Percentiles rank a stretch among this genome's conserved stretches.
Evolutionary conservation across 2,329 filamentous ascomycete genomes (phyloP).

Genomic region (Calonectria montana): DNA sequence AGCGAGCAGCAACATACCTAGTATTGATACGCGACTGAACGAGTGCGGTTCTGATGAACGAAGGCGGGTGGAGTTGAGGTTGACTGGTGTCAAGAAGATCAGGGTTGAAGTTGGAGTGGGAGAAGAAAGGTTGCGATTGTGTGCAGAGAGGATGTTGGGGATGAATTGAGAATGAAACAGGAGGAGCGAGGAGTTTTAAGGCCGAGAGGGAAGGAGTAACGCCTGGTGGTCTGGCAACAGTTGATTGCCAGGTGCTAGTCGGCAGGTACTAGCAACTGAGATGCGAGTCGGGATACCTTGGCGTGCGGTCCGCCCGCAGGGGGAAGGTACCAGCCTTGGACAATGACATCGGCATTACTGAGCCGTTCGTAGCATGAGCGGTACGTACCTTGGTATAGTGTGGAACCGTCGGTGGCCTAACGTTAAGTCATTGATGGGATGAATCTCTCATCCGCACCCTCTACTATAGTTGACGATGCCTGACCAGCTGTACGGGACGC

Average conservation of each 20-base stretch:
- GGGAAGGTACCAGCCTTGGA: conserved; percentile 9
- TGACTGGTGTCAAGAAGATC: conserved; percentile 18
- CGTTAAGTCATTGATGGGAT: conserved; percentile 28
- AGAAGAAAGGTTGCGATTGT: conserved; percentile 38
- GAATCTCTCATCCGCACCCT: conserved; percentile 10
- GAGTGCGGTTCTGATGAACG: conserved; percentile 35
- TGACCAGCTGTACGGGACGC: conserved; percentile 16
- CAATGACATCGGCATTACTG: conserved; percentile 10
- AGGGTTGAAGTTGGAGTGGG: conserved; percentile 26
- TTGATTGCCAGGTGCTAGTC: conserved; percentile 29
- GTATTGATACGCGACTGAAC: conserved; percentile 32
- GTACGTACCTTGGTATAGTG: conserved; percentile 16
- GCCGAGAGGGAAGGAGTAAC: conserved; percentile 30
- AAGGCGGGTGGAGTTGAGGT: conserved; percentile 31
- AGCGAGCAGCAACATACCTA: conserved; percentile 29
- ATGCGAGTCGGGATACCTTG: conserved; percentile 10
- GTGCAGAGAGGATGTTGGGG: conserved; percentile 33
- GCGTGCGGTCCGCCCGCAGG: conserved; percentile 7
- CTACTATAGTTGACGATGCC: conserved; percentile 19
- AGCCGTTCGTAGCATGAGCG: conserved; percentile 16
- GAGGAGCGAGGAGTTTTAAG: conserved; percentile 41
- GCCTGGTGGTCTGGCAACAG: conserved; percentile 32
- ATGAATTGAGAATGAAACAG: conserved; percentile 33
- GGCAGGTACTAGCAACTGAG: conserved; percentile 12
- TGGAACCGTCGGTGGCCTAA: conserved; percentile 29